A percentile compares a stretch with the other conserved stretches of the same genome.
phyloP scores from a whole-genome alignment of 306 rosid genomes.

The Lathyrus sativus region DNA sequence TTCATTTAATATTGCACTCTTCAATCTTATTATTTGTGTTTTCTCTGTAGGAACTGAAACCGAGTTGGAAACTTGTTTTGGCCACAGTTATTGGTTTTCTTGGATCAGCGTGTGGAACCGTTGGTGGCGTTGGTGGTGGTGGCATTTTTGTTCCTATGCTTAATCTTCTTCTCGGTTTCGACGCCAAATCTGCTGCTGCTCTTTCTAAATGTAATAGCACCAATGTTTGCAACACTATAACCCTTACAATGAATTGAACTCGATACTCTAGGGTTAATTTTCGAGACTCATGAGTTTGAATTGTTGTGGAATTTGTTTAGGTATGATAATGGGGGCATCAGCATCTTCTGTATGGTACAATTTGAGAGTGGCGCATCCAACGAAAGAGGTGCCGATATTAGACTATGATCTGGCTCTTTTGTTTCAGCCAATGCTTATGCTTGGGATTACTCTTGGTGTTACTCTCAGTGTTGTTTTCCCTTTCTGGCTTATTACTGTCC shows the following conservation, averaged over 20 bases:
- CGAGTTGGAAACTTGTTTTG: slow-evolving; percentile 66
- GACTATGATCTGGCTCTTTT: slow-evolving; percentile 89
- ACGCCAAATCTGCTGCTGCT: slow-evolving; percentile 94
- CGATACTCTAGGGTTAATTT: neutral
- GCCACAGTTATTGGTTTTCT: slow-evolving; percentile 81
- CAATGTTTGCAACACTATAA: neutral
- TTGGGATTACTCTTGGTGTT: slow-evolving; percentile 88
- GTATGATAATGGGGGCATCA: slow-evolving; percentile 98
- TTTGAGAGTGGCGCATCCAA: slow-evolving; percentile 84
- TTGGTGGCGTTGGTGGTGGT: slow-evolving; percentile 96
- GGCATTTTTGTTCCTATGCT: slow-evolving; percentile 99
- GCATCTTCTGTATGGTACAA: slow-evolving; percentile 89
- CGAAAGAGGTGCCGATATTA: slow-evolving; percentile 75
- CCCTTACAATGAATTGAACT: neutral
- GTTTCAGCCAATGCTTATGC: slow-evolving; percentile 95
- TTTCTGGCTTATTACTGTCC: slow-evolving; percentile 92
- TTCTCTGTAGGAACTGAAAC: slow-evolving; percentile 61
- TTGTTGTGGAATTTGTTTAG: slow-evolving; percentile 41
- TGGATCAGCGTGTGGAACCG: slow-evolving; percentile 93
- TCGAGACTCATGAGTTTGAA: neutral
- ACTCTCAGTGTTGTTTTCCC: slow-evolving; percentile 90
- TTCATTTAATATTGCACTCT: neutral
- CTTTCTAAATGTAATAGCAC: slow-evolving; percentile 72
- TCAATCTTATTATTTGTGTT: neutral
- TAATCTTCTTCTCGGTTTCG: slow-evolving; percentile 82